These are phyloP conservation scores for Chrysoporthe deuterocubensis DNA, from an alignment of 2,329 filamentous ascomycete species.

Conservation along the genomic window DNA sequence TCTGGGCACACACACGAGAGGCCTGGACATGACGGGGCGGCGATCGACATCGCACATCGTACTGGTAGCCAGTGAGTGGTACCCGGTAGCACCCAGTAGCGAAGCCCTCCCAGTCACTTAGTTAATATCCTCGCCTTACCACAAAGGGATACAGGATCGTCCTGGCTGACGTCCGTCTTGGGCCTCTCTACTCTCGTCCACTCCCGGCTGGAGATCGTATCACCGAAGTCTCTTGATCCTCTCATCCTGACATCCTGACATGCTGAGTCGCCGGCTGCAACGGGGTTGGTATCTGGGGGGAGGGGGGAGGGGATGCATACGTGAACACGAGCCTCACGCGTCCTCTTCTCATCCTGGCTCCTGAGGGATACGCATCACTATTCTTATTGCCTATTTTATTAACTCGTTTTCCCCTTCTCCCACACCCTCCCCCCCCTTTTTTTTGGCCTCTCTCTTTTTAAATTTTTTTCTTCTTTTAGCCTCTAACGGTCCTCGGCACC, in stretches of 20 bases:
- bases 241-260: too few relatives aligned
- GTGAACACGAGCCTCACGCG: conserved; percentile 3
- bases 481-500: too few relatives aligned
- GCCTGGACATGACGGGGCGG: neutral
- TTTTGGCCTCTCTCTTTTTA: neutral
- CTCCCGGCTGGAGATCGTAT: conserved; percentile 2
- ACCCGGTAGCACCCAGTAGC: too few relatives aligned
- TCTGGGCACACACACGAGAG: too few relatives aligned
- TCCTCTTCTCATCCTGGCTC: neutral
- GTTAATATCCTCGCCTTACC: neutral
- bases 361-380: neutral
- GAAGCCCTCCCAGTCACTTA: neutral
- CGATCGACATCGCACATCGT: neutral
- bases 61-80: too few relatives aligned
- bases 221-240: conserved; percentile 3
- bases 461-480: neutral
- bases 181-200: neutral
- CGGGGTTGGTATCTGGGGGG: neutral
- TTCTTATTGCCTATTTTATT: neutral
- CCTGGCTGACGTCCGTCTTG: neutral
- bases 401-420: too few relatives aligned
- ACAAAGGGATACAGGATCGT: neutral
- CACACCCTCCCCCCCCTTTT: neutral
- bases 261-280: neutral
- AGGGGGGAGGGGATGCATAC: neutral